Percentiles rank a stretch among this genome's conserved stretches.
Conservation (phyloP, 352 stramenopile genomes). For the Phytophthora melonis region DNA sequence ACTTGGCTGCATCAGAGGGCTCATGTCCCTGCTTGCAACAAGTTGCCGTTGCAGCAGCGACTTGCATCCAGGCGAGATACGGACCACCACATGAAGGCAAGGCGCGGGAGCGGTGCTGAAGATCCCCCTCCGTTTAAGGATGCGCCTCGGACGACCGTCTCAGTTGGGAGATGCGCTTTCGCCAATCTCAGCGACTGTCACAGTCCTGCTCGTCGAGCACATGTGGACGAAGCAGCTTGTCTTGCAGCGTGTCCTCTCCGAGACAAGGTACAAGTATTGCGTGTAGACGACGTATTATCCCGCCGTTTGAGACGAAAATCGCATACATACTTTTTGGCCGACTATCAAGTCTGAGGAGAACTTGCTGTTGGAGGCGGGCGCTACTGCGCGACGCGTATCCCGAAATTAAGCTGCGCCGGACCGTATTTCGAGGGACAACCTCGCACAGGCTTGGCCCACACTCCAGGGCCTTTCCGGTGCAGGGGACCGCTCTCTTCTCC, state of each 20-base stretch:
- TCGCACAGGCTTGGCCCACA: not conserved
- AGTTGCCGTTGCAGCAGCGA: conserved; percentile 32
- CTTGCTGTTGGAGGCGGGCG: too few species aligned
- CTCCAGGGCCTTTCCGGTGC: conserved; percentile 20
- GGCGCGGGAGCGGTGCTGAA: conserved; percentile 1
- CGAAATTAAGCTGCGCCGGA: conserved; percentile 12
- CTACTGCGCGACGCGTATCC: not conserved
- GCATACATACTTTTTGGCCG: too few species aligned
- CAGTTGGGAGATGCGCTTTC: conserved; percentile 19
- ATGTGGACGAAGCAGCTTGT: conserved; percentile 7
- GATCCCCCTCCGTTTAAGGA: too few species aligned
- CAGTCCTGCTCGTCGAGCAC: conserved; percentile 13
- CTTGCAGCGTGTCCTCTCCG: not conserved
- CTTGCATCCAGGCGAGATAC: conserved; percentile 34
- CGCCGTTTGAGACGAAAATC: too few species aligned
- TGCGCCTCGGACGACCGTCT: conserved; percentile 27
- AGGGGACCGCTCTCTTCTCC: conserved; percentile 23
- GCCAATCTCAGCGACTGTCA: conserved; percentile 35
- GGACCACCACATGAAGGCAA: conserved; percentile 33
- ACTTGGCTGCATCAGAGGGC: conserved; percentile 20
- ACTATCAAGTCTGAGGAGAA: too few species aligned
- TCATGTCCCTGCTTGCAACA: conserved; percentile 44
- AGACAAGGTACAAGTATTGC: not conserved
- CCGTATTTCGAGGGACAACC: conserved; percentile 22
- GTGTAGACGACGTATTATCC: too few species aligned